phyloP scores from a whole-genome alignment of 768 basidiomycete species.

The Hygrophorus russula region DNA sequence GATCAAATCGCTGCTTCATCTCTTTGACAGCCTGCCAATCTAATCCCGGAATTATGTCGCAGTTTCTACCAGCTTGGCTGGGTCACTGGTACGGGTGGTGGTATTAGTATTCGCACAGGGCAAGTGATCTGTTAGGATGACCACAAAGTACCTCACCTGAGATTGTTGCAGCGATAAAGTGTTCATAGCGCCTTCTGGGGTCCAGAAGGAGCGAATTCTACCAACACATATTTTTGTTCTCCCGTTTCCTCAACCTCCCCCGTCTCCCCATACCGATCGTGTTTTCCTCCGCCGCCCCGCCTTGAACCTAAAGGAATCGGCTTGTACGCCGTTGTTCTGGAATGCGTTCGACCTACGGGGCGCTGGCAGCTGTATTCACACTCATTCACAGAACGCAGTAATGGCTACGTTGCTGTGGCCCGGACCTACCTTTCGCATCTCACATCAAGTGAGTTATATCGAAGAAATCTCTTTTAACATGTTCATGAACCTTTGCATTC shows the following conservation, averaged over 20 bases:
- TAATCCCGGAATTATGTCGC: conserved; percentile 78
- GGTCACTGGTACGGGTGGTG: conserved; percentile 86
- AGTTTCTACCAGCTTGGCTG: conserved; percentile 84
- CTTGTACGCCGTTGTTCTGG: conserved; percentile 89
- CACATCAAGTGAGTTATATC: conserved; percentile 53
- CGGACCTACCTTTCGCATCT: conserved; percentile 62
- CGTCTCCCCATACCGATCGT: conserved; percentile 54
- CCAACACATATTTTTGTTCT: conserved; percentile 83
- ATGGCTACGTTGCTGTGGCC: conserved; percentile 78
- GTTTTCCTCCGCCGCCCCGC: conserved; percentile 70
- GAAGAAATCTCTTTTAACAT: background rate
- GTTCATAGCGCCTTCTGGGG: conserved; percentile 81
- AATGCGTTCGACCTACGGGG: conserved; percentile 73
- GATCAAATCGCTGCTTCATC: background rate
- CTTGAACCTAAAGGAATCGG: conserved; percentile 67
- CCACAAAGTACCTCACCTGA: background rate
- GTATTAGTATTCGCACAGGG: conserved; percentile 66
- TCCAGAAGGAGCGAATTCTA: conserved; percentile 82
- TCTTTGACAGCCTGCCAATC: conserved; percentile 65
- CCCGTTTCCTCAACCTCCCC: conserved; percentile 56
- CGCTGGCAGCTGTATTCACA: conserved; percentile 85
- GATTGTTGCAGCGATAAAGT: conserved; percentile 47
- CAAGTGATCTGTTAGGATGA: conserved; percentile 17
- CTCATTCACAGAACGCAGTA: conserved; percentile 84
- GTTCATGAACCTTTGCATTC: background rate